Percentiles rank a stretch among this genome's conserved stretches.
Evolutionary conservation across 768 basidiomycete genomes (phyloP).

Genomic region (Kockovaella imperatae): DNA sequence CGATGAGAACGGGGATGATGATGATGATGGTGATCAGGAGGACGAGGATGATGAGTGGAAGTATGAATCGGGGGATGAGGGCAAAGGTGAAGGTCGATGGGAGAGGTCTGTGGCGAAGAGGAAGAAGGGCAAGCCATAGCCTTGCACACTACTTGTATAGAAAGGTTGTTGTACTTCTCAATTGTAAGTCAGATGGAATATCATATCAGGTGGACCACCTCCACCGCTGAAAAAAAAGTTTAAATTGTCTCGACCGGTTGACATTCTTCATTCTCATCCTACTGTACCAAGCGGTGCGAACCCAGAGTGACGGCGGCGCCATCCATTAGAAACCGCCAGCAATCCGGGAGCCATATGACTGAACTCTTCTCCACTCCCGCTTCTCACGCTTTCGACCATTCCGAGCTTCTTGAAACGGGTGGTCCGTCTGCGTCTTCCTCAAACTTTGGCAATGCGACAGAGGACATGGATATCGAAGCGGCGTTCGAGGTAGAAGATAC

Average conservation of each 20-base stretch:
- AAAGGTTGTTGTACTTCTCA: no score
- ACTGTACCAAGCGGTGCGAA: no score
- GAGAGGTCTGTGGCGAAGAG: conserved; percentile 5
- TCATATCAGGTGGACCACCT: no score
- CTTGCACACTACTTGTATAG: no score
- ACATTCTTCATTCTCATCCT: no score
- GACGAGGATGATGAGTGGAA: conserved; percentile 31
- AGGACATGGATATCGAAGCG: conserved; percentile 47
- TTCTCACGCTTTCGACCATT: conserved; percentile 38
- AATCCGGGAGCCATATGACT: conserved; percentile 18
- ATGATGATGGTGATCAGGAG: conserved; percentile 4
- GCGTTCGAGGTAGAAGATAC: conserved; percentile 73
- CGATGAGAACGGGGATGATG: conserved; percentile 16
- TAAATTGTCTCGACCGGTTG: no score
- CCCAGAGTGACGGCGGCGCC: no score
- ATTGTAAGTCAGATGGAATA: no score
- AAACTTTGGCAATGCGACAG: conserved; percentile 24
- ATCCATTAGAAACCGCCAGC: no score
- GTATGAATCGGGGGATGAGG: conserved; percentile 34
- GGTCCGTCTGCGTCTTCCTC: conserved; percentile 25
- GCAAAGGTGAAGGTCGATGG: conserved; percentile 24
- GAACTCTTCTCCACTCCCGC: conserved; percentile 40
- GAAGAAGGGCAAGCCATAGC: no score
- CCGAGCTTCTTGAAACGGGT: conserved; percentile 16
- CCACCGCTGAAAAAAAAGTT: no score